Percentiles rank a stretch among this genome's conserved stretches.
phyloP scores from a whole-genome alignment of 2,329 filamentous ascomycete species.

The Magnaporthales sp. region DNA sequence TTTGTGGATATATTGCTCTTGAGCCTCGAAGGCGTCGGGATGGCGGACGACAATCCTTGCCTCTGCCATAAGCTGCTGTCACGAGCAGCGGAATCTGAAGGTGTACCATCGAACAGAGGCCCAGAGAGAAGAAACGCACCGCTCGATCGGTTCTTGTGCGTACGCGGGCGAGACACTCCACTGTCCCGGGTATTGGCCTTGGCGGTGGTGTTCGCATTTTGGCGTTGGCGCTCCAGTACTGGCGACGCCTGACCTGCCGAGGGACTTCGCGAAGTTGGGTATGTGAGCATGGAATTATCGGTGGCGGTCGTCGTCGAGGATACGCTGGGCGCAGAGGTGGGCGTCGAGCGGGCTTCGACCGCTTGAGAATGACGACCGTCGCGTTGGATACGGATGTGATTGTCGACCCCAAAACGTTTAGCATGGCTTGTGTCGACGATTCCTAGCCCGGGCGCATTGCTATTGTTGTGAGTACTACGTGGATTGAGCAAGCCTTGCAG shows the following conservation, averaged over 20 bases:
- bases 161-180: slow-evolving; percentile 12
- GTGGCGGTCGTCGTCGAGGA: background rate
- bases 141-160: slow-evolving; percentile 34
- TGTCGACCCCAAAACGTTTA: background rate
- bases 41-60: background rate
- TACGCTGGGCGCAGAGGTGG: background rate
- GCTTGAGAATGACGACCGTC: background rate
- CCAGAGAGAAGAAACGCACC: slow-evolving; percentile 44
- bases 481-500: background rate
- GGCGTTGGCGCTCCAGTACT: background rate
- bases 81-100: background rate
- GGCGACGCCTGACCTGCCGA: slow-evolving; percentile 7
- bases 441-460: background rate
- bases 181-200: background rate
- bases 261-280: slow-evolving; percentile 12
- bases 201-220: background rate
- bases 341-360: background rate
- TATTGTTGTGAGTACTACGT: background rate
- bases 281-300: slow-evolving; percentile 7
- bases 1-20: background rate
- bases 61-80: background rate
- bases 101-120: slow-evolving; percentile 21
- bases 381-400: background rate
- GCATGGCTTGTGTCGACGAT: background rate
- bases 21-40: background rate